Percentiles rank a stretch among this genome's conserved stretches.
Evolutionary conservation across 148 eudicot species (phyloP).

Genomic region (Hydrangea macrophylla): DNA sequence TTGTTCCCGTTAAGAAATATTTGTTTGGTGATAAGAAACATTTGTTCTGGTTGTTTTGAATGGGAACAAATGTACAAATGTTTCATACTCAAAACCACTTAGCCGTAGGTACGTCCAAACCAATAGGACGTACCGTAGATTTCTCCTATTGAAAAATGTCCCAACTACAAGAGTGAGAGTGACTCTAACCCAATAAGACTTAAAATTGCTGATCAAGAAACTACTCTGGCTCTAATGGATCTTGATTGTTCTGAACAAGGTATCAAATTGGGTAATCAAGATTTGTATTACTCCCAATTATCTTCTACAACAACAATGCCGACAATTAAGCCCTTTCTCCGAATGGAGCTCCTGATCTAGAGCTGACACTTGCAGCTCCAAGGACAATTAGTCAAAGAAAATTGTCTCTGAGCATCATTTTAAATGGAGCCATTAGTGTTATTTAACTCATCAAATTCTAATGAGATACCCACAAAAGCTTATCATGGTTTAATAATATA

Average conservation of each 20-base stretch:
- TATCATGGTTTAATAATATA: neutral
- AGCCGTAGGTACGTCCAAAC: no score
- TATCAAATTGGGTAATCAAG: no score
- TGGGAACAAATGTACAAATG: no score
- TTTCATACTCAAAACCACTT: no score
- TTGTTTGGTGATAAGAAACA: no score
- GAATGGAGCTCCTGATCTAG: conserved; percentile 30
- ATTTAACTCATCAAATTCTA: conserved; percentile 7
- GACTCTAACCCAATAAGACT: no score
- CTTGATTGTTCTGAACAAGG: conserved; percentile 12
- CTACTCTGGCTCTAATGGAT: conserved; percentile 10
- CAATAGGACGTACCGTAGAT: no score
- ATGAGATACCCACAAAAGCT: neutral
- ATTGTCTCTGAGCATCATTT: conserved; percentile 15
- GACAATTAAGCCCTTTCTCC: conserved; percentile 6
- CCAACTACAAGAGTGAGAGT: no score
- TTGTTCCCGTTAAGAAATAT: no score
- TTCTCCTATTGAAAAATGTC: no score
- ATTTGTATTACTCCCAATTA: no score
- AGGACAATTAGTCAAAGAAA: conserved; percentile 19
- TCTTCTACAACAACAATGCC: neutral
- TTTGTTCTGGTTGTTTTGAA: no score
- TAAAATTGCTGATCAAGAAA: conserved; percentile 7
- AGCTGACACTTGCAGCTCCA: conserved; percentile 40
- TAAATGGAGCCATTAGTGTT: conserved; percentile 38